These are phyloP conservation scores for Metrosideros polymorpha DNA, from an alignment of 441 rosid genomes.

Conservation along the genomic window DNA sequence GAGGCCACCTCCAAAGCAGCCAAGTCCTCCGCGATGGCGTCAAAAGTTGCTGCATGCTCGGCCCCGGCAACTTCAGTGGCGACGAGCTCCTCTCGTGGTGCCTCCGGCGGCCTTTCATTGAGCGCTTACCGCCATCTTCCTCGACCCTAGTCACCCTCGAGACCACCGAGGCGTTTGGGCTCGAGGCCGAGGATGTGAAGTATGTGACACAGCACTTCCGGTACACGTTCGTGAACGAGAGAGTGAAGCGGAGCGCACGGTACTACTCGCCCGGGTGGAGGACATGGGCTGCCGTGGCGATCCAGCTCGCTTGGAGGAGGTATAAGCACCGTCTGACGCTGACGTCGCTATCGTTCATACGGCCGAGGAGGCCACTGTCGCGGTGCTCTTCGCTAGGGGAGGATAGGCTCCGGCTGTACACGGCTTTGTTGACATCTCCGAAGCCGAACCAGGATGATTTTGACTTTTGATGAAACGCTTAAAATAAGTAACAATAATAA, in stretches of 20 bases:
- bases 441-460: constrained; percentile 92
- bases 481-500: not conserved
- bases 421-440: constrained; percentile 89
- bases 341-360: constrained; percentile 68
- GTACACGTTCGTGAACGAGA: constrained; percentile 84
- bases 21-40: constrained; percentile 76
- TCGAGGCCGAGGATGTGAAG: constrained; percentile 79
- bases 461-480: constrained; percentile 37
- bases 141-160: constrained; percentile 77
- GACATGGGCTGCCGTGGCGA: constrained; percentile 94
- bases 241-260: constrained; percentile 85
- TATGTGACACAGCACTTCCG: constrained; percentile 92
- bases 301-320: constrained; percentile 93
- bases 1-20: constrained; percentile 97
- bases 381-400: constrained; percentile 81
- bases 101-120: constrained; percentile 76
- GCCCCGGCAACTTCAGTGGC: constrained; percentile 94
- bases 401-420: constrained; percentile 75
- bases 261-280: constrained; percentile 97
- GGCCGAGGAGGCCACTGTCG: constrained; percentile 85
- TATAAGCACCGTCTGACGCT: constrained; percentile 73
- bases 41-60: constrained; percentile 86
- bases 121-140: constrained; percentile 74
- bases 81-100: constrained; percentile 97
- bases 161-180: constrained; percentile 87